Percentiles rank a stretch among this genome's conserved stretches.
These are phyloP conservation scores for Claviceps spartinae DNA, from an alignment of 2,329 filamentous ascomycete species.

Conservation along the genomic window DNA sequence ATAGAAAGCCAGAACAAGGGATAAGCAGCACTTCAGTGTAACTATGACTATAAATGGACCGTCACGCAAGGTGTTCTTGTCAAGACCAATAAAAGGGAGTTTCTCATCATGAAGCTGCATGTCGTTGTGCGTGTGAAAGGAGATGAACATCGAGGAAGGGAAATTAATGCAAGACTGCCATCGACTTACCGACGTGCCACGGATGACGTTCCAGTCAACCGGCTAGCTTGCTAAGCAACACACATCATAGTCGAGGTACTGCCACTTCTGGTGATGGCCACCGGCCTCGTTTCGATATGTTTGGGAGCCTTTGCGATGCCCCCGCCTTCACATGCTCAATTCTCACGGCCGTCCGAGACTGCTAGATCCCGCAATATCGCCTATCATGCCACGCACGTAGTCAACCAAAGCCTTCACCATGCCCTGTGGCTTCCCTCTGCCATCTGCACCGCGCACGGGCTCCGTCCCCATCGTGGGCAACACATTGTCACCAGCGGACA, in stretches of 20 bases:
- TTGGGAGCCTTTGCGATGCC: not conserved
- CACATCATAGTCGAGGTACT: not conserved
- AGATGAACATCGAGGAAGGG: not conserved
- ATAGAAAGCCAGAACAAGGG: not conserved
- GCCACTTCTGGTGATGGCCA: not conserved
- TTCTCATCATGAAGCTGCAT: constrained; percentile 3
- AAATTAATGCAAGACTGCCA: too few species aligned
- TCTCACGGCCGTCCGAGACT: constrained; percentile 10
- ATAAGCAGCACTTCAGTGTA: constrained; percentile 15
- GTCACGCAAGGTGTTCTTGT: constrained; percentile 21
- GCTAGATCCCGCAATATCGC: constrained; percentile 25
- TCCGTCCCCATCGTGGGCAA: constrained; percentile 77
- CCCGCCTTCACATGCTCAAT: not conserved
- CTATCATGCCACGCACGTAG: constrained; percentile 37
- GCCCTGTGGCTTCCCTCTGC: constrained; percentile 43
- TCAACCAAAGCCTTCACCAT: constrained; percentile 55
- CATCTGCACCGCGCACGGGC: constrained; percentile 30
- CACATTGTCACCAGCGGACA: constrained; percentile 90
- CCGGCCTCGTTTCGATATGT: not conserved
- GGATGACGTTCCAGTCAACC: not conserved
- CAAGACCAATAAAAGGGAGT: constrained; percentile 16
- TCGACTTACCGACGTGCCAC: not conserved
- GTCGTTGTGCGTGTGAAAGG: not conserved
- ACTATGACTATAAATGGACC: constrained; percentile 18
- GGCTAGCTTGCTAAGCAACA: not conserved